These are phyloP conservation scores for Curvularia hawaiiensis DNA, from an alignment of 2,329 filamentous ascomycete species.

Conservation along the genomic window DNA sequence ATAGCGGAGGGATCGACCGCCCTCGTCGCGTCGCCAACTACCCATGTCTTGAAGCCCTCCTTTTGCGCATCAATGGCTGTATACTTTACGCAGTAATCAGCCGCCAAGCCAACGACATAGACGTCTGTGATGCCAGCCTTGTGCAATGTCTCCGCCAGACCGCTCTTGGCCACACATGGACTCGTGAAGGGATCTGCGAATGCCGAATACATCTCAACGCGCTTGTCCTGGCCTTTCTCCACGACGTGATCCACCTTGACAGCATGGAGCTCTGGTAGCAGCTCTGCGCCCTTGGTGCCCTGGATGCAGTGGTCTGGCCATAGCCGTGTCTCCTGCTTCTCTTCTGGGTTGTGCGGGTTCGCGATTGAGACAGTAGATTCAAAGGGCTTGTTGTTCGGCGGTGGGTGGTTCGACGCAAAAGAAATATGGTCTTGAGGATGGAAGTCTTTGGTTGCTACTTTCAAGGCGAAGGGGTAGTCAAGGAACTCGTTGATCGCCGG, in stretches of 20 bases:
- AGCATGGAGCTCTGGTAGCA: slow-evolving; percentile 73
- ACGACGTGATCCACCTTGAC: slow-evolving; percentile 67
- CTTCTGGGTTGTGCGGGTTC: slow-evolving; percentile 68
- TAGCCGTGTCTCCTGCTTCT: slow-evolving; percentile 70
- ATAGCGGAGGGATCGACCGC: slow-evolving; percentile 69
- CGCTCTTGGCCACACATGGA: slow-evolving; percentile 64
- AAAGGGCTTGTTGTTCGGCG: slow-evolving; percentile 70
- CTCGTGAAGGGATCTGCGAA: slow-evolving; percentile 80
- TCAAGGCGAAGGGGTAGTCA: slow-evolving; percentile 69
- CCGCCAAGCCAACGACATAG: slow-evolving; percentile 83
- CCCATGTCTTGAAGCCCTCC: slow-evolving; percentile 76
- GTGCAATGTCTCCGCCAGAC: slow-evolving; percentile 64
- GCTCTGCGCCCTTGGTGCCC: slow-evolving; percentile 69
- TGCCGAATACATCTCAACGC: slow-evolving; percentile 92
- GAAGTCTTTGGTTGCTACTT: slow-evolving; percentile 90
- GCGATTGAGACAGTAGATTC: slow-evolving; percentile 65
- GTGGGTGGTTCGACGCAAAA: slow-evolving; percentile 78
- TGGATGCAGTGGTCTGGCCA: slow-evolving; percentile 94
- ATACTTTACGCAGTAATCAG: slow-evolving; percentile 84
- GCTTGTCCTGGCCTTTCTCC: slow-evolving; percentile 75
- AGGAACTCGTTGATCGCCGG: slow-evolving; percentile 77
- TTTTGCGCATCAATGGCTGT: slow-evolving; percentile 79
- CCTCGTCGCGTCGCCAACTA: slow-evolving; percentile 79
- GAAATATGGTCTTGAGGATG: slow-evolving; percentile 85
- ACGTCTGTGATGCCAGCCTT: slow-evolving; percentile 72